These are phyloP conservation scores for Fraxinus paxiana DNA, from an alignment of 305 asterid species.

Conservation along the genomic window DNA sequence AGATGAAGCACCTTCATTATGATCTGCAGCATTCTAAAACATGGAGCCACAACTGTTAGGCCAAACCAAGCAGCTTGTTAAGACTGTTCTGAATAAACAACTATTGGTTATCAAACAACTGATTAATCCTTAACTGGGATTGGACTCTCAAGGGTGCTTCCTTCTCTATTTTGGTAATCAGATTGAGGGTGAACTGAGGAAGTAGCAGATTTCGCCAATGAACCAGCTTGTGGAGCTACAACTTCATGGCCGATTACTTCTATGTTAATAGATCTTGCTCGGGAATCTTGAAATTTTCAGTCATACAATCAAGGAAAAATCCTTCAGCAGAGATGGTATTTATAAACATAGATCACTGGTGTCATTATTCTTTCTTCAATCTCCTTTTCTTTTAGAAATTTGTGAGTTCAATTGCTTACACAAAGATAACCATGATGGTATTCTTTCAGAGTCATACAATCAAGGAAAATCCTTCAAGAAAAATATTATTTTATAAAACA, in stretches of 20 bases:
- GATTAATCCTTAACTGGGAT: slow-evolving; percentile 62
- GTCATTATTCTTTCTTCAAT: neutral
- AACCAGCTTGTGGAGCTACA: slow-evolving; percentile 37
- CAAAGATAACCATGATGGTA: neutral
- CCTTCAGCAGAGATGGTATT: slow-evolving; percentile 21
- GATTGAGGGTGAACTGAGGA: slow-evolving; percentile 23
- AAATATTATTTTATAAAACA: slow-evolving; percentile 11
- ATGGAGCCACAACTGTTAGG: slow-evolving; percentile 46
- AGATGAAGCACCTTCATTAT: slow-evolving; percentile 36
- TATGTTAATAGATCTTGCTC: slow-evolving; percentile 24
- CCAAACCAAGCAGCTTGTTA: slow-evolving; percentile 28
- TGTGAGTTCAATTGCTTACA: neutral
- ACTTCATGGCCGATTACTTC: slow-evolving; percentile 30
- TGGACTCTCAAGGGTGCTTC: slow-evolving; percentile 18
- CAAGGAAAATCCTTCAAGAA: slow-evolving; percentile 23
- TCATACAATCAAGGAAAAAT: slow-evolving; percentile 26
- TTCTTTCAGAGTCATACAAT: slow-evolving; percentile 22
- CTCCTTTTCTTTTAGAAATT: neutral
- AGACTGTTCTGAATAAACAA: slow-evolving; percentile 7
- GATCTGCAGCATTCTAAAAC: slow-evolving; percentile 68
- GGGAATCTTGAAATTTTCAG: slow-evolving; percentile 40
- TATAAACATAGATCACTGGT: neutral
- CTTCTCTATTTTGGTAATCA: slow-evolving; percentile 23
- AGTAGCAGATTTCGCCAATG: slow-evolving; percentile 30
- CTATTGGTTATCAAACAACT: slow-evolving; percentile 29